Evolutionary conservation across 768 basidiomycete species (phyloP), one percentile per base, ranked within the genome.

Genomic region (Pleurotus tuoliensis): DNA sequence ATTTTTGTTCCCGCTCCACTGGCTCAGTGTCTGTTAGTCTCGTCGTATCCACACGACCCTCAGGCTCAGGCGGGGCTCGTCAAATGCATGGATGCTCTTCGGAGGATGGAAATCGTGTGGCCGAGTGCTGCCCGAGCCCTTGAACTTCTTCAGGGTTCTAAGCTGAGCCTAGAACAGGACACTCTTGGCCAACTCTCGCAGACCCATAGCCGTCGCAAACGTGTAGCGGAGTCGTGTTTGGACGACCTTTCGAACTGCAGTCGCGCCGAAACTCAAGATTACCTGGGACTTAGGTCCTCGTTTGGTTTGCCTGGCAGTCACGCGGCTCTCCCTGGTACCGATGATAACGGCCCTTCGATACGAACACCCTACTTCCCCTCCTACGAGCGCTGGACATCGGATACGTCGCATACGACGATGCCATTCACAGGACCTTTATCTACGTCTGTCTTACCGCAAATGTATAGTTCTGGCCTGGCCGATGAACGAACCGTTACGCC

Each of bases 81-180:
- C 43, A 83, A 79, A 63, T 89, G 86, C 64, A 87, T 87, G 80
- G 82, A 84, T 27, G 76, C 81, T 5, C 76, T 92, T 25, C 72
- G 76, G 51, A 76, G 74, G 18, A 88, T 92, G 84, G 79, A 83
- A 50, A 71, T 79, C 38, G 74, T 86, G 22, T 92, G 90, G 90
- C 90, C 90, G 0, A 83, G 83, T 58, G 90, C 90, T 3, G 83
- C 77, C 8, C 84, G 90, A 15, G 88, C 88, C 4, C 76, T 84
- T 50, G 86, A 88, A 64, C 82, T 92, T 16, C 78, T 92, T 48
- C 78, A 80, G 43, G 88, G 87, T 41, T 78, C 84, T 38, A 83
- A 85, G 65, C 74, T 73, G 37, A 73, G 71, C 39, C 62, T 68
- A 24, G 64, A 63, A 15, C 66, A 61, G 24, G 44, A 58, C 2